Conservation (phyloP, 148 eudicot genomes). For the Tetragonia tetragonoides region DNA sequence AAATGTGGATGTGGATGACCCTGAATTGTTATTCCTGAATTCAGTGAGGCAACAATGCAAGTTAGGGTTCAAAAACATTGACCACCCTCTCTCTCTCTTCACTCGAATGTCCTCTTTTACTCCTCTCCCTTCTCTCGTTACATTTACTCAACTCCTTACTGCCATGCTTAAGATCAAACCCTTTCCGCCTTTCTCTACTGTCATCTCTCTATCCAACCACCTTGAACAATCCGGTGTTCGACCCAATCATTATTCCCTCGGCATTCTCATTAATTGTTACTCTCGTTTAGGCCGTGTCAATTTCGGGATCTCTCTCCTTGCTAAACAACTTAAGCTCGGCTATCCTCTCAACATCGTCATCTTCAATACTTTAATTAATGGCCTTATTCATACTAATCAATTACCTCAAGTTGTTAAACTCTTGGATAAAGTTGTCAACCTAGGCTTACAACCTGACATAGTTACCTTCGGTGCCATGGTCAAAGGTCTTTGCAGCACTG, state of each 20-base stretch:
- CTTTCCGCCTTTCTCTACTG: neutral
- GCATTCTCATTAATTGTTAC: constrained; percentile 6
- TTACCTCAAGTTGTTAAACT: constrained; percentile 1
- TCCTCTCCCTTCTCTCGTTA: constrained; percentile 7
- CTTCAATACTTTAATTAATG: constrained; percentile 9
- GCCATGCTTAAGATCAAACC: constrained; percentile 14
- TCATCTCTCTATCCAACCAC: neutral
- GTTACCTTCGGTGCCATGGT: neutral
- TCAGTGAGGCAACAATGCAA: neutral
- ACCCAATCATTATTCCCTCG: neutral
- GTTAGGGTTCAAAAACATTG: neutral
- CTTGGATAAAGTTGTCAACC: constrained; percentile 16
- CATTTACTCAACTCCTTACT: constrained; percentile 1
- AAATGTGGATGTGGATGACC: neutral
- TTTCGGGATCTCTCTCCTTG: neutral
- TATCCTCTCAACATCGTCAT: neutral
- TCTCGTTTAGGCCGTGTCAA: neutral
- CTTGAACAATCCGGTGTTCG: neutral
- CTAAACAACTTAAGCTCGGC: constrained; percentile 1
- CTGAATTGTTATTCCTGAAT: neutral
- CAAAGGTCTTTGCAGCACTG: neutral
- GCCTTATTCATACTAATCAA: neutral
- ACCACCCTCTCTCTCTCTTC: neutral
- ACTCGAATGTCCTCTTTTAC: neutral
- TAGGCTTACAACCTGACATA: neutral